These are phyloP conservation scores for Kwoniella europaea DNA, from an alignment of 768 basidiomycete species.

Conservation along the genomic window DNA sequence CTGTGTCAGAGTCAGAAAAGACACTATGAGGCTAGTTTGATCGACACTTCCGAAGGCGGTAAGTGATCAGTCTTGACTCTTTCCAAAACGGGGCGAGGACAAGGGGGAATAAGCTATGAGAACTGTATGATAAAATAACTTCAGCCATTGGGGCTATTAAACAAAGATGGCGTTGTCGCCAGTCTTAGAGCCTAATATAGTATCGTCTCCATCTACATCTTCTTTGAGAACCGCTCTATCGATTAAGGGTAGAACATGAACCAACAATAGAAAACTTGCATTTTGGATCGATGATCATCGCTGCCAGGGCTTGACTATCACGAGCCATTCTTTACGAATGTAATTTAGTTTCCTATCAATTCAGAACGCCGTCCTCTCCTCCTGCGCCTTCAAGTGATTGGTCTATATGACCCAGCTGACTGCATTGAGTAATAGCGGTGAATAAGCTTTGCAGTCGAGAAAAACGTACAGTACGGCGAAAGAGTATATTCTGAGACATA, in stretches of 20 bases:
- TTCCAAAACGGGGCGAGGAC: background rate
- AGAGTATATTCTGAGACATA: slow-evolving; percentile 12
- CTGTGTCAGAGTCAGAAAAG: background rate
- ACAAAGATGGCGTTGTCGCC: slow-evolving; percentile 21
- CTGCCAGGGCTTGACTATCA: slow-evolving; percentile 14
- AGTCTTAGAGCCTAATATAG: slow-evolving; percentile 13
- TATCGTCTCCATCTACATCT: slow-evolving; percentile 2
- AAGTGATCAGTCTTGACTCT: slow-evolving; percentile 12
- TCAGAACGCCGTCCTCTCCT: slow-evolving; percentile 6
- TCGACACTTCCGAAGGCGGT: slow-evolving; percentile 24
- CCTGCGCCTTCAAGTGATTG: background rate
- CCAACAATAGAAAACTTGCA: background rate
- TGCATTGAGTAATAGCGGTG: slow-evolving; percentile 20
- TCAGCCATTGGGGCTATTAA: slow-evolving; percentile 22
- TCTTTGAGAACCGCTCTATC: slow-evolving; percentile 6
- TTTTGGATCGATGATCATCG: slow-evolving; percentile 4
- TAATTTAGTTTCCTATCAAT: background rate
- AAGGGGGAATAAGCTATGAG: background rate
- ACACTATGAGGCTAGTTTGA: slow-evolving; percentile 10
- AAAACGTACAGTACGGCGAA: no score
- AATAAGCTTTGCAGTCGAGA: background rate
- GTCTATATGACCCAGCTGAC: slow-evolving; percentile 1
- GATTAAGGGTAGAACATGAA: background rate
- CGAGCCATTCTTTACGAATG: slow-evolving; percentile 15
- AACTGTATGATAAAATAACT: slow-evolving; percentile 6